phyloP scores from a whole-genome alignment of 306 rosid genomes.

The Morella rubra region DNA sequence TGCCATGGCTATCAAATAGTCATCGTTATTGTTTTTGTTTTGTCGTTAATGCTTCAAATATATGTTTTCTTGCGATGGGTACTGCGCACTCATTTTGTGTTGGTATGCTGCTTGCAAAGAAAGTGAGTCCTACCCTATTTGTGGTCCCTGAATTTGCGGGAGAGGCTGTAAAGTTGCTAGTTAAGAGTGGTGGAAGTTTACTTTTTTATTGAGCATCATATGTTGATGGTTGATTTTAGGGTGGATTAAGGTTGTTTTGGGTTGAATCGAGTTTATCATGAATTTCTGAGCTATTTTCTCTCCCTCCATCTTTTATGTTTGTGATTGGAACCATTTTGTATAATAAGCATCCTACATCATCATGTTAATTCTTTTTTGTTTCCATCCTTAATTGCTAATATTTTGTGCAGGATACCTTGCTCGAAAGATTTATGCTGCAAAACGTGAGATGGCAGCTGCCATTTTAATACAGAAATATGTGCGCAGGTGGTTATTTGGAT shows the following conservation, averaged over 20 bases:
- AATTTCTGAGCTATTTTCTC: not conserved
- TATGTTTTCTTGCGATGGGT: not conserved
- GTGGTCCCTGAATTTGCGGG: no score
- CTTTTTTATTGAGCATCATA: not conserved
- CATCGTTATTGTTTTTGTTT: not conserved
- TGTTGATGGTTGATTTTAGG: not conserved
- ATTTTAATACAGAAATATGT: conserved; percentile 56
- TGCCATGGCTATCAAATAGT: not conserved
- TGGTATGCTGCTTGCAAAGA: not conserved
- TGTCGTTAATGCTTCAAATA: not conserved
- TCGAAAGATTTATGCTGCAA: conserved; percentile 57
- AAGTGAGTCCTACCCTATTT: no score
- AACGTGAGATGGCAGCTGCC: conserved; percentile 70
- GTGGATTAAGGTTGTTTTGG: not conserved
- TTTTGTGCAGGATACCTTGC: conserved; percentile 64
- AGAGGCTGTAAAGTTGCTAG: not conserved
- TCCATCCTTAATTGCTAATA: conserved; percentile 23
- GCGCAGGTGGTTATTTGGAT: conserved; percentile 60
- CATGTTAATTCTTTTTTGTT: conserved; percentile 13
- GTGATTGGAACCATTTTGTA: not conserved
- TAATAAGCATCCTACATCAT: not conserved
- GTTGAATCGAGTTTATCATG: not conserved
- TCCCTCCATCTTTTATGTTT: not conserved
- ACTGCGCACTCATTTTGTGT: not conserved
- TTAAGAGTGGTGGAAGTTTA: not conserved